Percentiles rank a stretch among this genome's conserved stretches.
Evolutionary conservation across 202 grass and related monocot species (phyloP).

Genomic region (Panicum hallii): DNA sequence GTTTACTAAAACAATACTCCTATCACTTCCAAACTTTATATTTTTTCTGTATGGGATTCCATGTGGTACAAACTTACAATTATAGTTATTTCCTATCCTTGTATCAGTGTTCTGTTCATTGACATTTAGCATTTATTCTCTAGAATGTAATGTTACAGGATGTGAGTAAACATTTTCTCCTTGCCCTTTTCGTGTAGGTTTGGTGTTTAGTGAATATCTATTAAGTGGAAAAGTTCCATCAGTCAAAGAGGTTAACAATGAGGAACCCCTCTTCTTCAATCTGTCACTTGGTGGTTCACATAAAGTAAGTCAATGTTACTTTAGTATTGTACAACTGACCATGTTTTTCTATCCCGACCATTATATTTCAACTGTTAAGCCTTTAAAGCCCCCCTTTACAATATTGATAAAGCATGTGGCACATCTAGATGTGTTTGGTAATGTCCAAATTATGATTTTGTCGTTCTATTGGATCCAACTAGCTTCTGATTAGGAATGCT

Average conservation of each 20-base stretch:
- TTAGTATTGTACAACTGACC: background rate
- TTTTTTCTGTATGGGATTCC: conserved; percentile 12
- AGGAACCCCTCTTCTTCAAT: conserved; percentile 78
- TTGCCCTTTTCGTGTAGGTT: conserved; percentile 53
- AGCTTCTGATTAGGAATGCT: conserved; percentile 13
- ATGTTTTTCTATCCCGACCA: background rate
- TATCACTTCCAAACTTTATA: background rate
- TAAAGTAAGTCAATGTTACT: conserved; percentile 57
- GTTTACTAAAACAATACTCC: background rate
- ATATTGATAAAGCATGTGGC: background rate
- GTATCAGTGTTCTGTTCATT: conserved; percentile 11
- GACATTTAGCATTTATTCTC: background rate
- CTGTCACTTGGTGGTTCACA: conserved; percentile 49
- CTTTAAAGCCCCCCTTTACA: background rate
- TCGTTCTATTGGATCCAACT: background rate
- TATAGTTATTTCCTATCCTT: background rate
- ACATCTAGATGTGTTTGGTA: background rate
- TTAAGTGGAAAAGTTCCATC: conserved; percentile 91
- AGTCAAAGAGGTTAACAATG: conserved; percentile 88
- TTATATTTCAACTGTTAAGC: background rate
- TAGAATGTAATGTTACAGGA: background rate
- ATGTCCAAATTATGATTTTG: conserved; percentile 17
- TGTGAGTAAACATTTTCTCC: conserved; percentile 16
- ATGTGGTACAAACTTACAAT: background rate
- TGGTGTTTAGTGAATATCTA: conserved; percentile 95